Evolutionary conservation across 768 basidiomycete species (phyloP), one percentile per base, ranked within the genome.

Genomic region (Collybiopsis luxurians): DNA sequence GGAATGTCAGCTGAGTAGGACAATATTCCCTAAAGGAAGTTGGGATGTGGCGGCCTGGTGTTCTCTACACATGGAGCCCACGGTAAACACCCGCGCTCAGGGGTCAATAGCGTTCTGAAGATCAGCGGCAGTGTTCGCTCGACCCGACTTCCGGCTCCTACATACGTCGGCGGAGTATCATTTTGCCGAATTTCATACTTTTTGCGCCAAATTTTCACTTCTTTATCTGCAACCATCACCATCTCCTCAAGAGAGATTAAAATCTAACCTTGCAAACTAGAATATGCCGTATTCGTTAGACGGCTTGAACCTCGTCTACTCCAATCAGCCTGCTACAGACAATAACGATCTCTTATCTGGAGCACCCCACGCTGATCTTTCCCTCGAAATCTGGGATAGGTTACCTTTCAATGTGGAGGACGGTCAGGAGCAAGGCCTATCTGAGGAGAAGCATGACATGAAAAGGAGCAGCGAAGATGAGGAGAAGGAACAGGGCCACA

Each of bases 371-470:
- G 85, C 87, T 11, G 92, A 94, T 72, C 78, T 92, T 54, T 77
- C 79, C n/a, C 53, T 54, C 30, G 51, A 53, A 21, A 76, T 94
- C 52, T 94, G 92, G 92, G 88, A 89, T 15, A 86, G 89, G 69
- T 77, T 93, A 55, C 72, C 85, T 4, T 94, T 94, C 67, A 85
- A 90, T 58, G 82, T 84, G 0, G 89, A 92, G 64, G 91, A 92
- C 44, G 76, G 79, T 19, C 72, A 84, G 19, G 38, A 51, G 63
- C 77, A 39, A 64, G 61, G n/a, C 69, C 69, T 49, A 40, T 40
- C 40, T 40, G 65, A 67, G 56, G 72, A 74, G 42, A 66, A 72
- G 28, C 66, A 70, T 24, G 68, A 75, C 26, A 69, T 47, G 44
- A 66, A 9, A 65, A 70, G 26, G 68, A 66, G 12, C 68, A 79